These are phyloP conservation scores for Hemisphaericaspora xylanilytica DNA, from an alignment of 1,139 yeast genomes.

Conservation along the genomic window DNA sequence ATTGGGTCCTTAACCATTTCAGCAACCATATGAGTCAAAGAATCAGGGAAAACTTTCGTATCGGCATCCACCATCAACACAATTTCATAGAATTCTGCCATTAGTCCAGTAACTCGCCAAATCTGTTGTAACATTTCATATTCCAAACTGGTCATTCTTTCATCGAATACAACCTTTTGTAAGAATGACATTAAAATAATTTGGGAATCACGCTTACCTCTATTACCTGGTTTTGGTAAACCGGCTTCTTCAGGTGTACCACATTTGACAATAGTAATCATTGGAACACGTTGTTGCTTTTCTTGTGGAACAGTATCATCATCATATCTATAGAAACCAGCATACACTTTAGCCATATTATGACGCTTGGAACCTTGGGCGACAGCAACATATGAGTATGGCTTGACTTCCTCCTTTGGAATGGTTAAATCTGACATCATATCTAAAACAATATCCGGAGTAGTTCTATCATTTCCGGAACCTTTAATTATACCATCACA, in stretches of 20 bases:
- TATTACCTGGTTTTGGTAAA: constrained; percentile 90
- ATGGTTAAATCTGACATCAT: constrained; percentile 84
- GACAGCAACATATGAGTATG: constrained; percentile 89
- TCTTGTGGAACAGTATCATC: constrained; percentile 70
- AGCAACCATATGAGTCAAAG: constrained; percentile 88
- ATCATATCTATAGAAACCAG: constrained; percentile 86
- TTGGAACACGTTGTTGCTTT: constrained; percentile 87
- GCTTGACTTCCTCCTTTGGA: constrained; percentile 69
- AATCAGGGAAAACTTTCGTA: constrained; percentile 87
- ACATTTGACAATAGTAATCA: constrained; percentile 80
- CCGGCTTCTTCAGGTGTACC: constrained; percentile 84
- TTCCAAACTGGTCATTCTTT: constrained; percentile 94
- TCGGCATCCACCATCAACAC: constrained; percentile 97
- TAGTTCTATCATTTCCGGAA: constrained; percentile 78
- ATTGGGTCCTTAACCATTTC: constrained; percentile 88
- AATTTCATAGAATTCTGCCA: constrained; percentile 83
- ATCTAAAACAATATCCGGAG: constrained; percentile 83
- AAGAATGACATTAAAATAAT: constrained; percentile 89
- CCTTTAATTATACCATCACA: constrained; percentile 97
- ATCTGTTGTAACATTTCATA: constrained; percentile 75
- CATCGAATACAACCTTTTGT: constrained; percentile 90
- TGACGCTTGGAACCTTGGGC: constrained; percentile 92
- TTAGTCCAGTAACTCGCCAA: constrained; percentile 84
- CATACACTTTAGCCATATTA: constrained; percentile 93
- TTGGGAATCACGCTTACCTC: constrained; percentile 98